Evolutionary conservation across 768 basidiomycete species (phyloP), one percentile per base, ranked within the genome.

Genomic region (Kwoniella sp.): DNA sequence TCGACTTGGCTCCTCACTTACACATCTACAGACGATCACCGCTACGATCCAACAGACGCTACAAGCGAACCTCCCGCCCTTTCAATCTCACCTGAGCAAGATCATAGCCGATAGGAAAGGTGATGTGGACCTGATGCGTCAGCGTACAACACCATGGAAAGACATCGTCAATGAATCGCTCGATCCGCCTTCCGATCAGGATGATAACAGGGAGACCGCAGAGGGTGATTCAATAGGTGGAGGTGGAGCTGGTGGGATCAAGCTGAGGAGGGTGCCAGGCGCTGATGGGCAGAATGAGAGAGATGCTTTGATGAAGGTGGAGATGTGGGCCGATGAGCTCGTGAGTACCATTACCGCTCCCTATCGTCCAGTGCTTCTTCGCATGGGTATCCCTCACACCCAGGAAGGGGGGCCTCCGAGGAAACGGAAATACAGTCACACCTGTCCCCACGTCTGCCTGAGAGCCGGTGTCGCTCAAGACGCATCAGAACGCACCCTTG

Each of bases 321-420:
- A 73, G 48, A 51, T 67, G 34, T 74, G 73, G 73, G 68, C 70
- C 1, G 69, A 71, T 23, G 74, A 76, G 59, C 57, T 71, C 54
- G 70, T 71, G 34, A 61, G 70, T 67, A n/a, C n/a, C n/a, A 0
- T 38, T 11, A 1, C n/a, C n/a, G n/a, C n/a, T n/a, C n/a, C n/a
- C n/a, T n/a, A n/a, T 26, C 25, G n/a, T n/a, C n/a, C n/a, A 1
- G 38, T 34, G 20, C 26, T 55, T 37, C 29, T 41, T n/a, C n/a
- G n/a, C n/a, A n/a, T n/a, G n/a, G n/a, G n/a, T n/a, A n/a, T n/a
- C n/a, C n/a, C n/a, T n/a, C n/a, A n/a, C n/a, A n/a, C n/a, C n/a
- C n/a, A n/a, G n/a, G n/a, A n/a, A n/a, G n/a, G n/a, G n/a, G n/a
- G n/a, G n/a, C n/a, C n/a, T n/a, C n/a, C n/a, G n/a, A n/a, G n/a